Base-by-base conservation (phyloP, 306 rosid species). In the Rubus parviflorus region DNA sequence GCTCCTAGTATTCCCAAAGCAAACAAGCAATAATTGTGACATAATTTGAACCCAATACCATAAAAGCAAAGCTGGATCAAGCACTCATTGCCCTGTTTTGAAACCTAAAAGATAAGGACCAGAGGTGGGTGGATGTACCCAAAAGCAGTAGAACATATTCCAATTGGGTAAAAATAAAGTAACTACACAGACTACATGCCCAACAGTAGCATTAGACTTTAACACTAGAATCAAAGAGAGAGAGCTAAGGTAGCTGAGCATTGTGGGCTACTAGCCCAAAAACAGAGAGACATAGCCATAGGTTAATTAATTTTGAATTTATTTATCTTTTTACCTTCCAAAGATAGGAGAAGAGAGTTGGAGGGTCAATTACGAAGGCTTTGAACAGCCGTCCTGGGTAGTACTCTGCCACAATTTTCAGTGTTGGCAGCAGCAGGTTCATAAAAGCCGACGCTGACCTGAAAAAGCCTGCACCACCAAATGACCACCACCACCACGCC, bases 291-390 rank as follows among this genome's bases (percentile, higher is more conserved):
- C 35, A 23, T 30, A 37, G 0, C 20, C 45, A 63, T 15, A 13
- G 70, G 49, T 40, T 1, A 38, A 65, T 53, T 12, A 1, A 12
- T 42, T 66, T 10, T 19, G 14, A n/a, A n/a, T 0, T 53, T 20
- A 40, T 0, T 40, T 0, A 20, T 20, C 1, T 35, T 71, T 73
- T 65, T 87, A 95, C 99, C 99, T 95, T 95, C 99, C 99, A 95
- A 51, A 95, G 71, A 79, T 95, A 95, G 38, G 97, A 81, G 80
- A 95, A 95, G 17, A 95, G 85, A 3, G 94, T 82, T 0, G 99
- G 99, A 51, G 99, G 92, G 87, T 95, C 99, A n/a, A 92, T 90
- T 3, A 95, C 87, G 75, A 95, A 95, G 4, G 93, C 92, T 68
- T 87, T 88, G 82, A 75, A 43, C 42, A 95, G 88, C 35, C 90